A percentile compares a stretch with the other conserved stretches of the same genome.
phyloP scores from a whole-genome alignment of 768 basidiomycete species.

The Hysterangium stoloniferum region DNA sequence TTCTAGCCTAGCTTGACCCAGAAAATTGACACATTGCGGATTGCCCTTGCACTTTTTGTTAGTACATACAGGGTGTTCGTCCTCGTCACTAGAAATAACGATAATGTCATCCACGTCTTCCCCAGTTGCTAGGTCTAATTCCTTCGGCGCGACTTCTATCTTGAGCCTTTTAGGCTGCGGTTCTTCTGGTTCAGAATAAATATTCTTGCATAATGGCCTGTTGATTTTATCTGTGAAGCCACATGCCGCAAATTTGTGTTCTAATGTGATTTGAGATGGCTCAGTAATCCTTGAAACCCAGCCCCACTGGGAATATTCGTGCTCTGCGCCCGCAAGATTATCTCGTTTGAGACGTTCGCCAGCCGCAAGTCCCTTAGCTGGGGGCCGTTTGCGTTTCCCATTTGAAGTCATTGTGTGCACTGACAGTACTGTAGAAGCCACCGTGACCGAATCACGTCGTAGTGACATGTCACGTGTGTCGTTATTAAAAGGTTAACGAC shows the following conservation, averaged over 20 bases:
- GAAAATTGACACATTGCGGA: slow-evolving; percentile 80
- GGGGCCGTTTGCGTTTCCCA: slow-evolving; percentile 46
- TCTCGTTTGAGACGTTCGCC: slow-evolving; percentile 58
- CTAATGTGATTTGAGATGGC: slow-evolving; percentile 51
- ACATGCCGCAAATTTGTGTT: slow-evolving; percentile 61
- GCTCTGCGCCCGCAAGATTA: slow-evolving; percentile 34
- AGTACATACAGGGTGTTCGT: slow-evolving; percentile 40
- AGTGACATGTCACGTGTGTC: too few relatives aligned
- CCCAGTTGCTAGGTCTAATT: slow-evolving; percentile 16
- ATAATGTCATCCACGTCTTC: slow-evolving; percentile 53
- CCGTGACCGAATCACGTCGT: too few relatives aligned
- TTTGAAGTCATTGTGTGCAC: slow-evolving; percentile 34
- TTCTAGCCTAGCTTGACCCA: slow-evolving; percentile 82
- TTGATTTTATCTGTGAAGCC: slow-evolving; percentile 49
- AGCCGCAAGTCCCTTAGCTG: slow-evolving; percentile 44
- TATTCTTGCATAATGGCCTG: slow-evolving; percentile 51
- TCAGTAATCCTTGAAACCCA: slow-evolving; percentile 68
- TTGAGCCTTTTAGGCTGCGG: slow-evolving; percentile 13
- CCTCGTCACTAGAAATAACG: slow-evolving; percentile 66
- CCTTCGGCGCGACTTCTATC: slow-evolving; percentile 4
- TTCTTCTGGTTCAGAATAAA: slow-evolving; percentile 29
- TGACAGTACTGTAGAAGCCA: slow-evolving; percentile 12
- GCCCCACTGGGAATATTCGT: slow-evolving; percentile 52
- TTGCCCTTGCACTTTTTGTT: slow-evolving; percentile 65
- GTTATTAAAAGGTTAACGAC: too few relatives aligned